Evolutionary conservation across 2,329 filamentous ascomycete species (phyloP), one percentile per base, ranked within the genome.

Genomic region (Fusarium illudens): DNA sequence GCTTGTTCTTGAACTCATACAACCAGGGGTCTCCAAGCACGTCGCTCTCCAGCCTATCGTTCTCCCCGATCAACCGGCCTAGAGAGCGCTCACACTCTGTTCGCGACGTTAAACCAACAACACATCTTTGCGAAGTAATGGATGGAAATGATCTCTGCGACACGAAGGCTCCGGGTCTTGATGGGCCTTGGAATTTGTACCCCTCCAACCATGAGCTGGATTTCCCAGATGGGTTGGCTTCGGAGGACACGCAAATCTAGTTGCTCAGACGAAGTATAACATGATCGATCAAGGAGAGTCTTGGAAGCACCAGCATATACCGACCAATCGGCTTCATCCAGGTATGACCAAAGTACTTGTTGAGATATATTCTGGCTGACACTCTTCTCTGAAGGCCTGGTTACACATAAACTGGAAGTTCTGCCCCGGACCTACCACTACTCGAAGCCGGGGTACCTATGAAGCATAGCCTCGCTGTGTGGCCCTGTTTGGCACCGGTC

Each of bases 31-130:
- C 71, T 4, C 50, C 68, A 6, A 67, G 55, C 29, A 62, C 70
- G 20, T 50, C 71, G 10, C 59, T 75, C 15, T 67, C 74, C 13
- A 73, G 74, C 0, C 62, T 79, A 19, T 67, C 71, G 6, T 78
- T 80, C 56, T 73, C 75, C 11, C 67, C 77, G 9, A 67, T 77
- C 27, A 78, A 76, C 39, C 70, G 72, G 20, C 53, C 65, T 48
- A 58, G 60, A 55, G 71, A 75, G 4, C 57, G 64, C 11, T 49
- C 44, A 6, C 70, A 71, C 25, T 48, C 66, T 17, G 34, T 59
- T 22, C 65, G 65, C 22, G 68, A 73, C 22, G 62, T 61, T 27
- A 64, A 79, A 53, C 51, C 70, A 10, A 73, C 78, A 22, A 53
- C 64, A 11, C 73, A 75, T 17, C 55, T 71, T 9, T 70, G 71